Conservation (phyloP, 495 filamentous ascomycete species). For the Aspergillus leporis region DNA sequence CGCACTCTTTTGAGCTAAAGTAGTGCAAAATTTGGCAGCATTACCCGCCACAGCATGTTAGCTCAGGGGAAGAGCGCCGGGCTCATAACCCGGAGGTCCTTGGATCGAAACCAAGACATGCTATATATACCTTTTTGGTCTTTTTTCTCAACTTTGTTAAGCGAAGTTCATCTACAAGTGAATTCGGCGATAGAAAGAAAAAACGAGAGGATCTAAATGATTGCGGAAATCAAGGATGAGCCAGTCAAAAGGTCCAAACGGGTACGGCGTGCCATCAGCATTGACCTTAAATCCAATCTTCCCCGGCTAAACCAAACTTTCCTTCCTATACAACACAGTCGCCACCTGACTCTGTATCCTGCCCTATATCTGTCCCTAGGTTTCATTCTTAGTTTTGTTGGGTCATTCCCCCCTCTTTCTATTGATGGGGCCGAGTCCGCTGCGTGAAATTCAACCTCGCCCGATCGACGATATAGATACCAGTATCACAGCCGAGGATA, state of each 20-base stretch:
- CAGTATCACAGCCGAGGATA: background rate
- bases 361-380: background rate
- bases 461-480: slow-evolving; percentile 20
- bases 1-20: no score
- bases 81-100: no score
- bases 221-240: no score
- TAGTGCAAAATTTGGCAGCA: no score
- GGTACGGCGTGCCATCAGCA: background rate
- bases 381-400: background rate
- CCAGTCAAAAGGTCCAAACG: background rate
- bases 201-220: no score
- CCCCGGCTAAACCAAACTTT: background rate
- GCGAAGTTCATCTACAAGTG: no score
- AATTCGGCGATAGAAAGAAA: no score
- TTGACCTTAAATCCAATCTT: background rate
- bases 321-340: background rate
- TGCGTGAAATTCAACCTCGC: slow-evolving; percentile 8
- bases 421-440: slow-evolving; percentile 19
- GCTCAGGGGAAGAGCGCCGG: no score
- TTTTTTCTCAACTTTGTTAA: no score
- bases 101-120: no score
- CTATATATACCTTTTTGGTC: no score
- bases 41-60: no score
- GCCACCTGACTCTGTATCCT: background rate
- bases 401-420: background rate